Evolutionary conservation across 768 basidiomycete species (phyloP).

Genomic region (Tulasnella sp.): DNA sequence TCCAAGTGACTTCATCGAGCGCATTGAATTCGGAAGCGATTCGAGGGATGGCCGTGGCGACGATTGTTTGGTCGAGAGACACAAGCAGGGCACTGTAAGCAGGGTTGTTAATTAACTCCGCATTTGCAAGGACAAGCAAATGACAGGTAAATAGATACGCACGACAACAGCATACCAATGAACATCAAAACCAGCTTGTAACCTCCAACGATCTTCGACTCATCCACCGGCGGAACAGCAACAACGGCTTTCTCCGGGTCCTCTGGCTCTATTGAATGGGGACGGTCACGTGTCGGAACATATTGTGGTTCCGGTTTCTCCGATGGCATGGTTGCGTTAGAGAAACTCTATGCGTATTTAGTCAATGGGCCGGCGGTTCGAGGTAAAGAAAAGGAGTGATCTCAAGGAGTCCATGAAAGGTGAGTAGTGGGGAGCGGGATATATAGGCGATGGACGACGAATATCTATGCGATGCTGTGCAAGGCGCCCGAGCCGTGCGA

Average conservation of each 20-base stretch:
- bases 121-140: background rate
- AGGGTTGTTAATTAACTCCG: background rate
- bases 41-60: constrained; percentile 34
- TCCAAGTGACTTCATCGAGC: constrained; percentile 35
- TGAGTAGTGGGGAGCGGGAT: background rate
- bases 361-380: background rate
- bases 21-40: constrained; percentile 36
- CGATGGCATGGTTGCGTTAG: background rate
- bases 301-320: background rate
- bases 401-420: background rate
- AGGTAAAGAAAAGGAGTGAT: background rate
- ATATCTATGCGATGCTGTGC: background rate
- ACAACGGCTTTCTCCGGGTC: background rate
- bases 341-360: too few species aligned
- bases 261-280: too few species aligned
- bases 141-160: background rate
- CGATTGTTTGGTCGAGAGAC: constrained; percentile 36
- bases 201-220: too few species aligned
- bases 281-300: too few species aligned
- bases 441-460: background rate
- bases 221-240: background rate
- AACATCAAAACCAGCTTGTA: too few species aligned
- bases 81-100: constrained; percentile 22
- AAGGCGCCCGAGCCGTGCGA: background rate
- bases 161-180: background rate